Evolutionary conservation across 1,284 basidiomycete species (phyloP).

Genomic region (Apiotrichum veenhuisii): DNA sequence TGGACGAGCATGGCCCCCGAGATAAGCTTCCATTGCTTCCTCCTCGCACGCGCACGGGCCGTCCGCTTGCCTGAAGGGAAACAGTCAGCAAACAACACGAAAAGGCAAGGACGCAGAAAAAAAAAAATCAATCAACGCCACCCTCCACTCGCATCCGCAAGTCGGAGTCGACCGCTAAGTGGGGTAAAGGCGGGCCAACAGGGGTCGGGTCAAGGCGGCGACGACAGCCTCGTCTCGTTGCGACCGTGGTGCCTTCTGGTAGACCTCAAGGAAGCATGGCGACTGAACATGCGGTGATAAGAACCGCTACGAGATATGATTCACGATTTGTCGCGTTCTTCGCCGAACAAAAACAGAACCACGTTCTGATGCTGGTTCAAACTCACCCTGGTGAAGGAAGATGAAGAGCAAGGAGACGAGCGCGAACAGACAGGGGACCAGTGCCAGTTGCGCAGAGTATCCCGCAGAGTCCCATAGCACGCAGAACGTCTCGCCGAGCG

Average conservation of each 20-base stretch:
- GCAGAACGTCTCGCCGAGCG: constrained; percentile 48
- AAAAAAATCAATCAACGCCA: background rate
- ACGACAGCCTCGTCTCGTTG: background rate
- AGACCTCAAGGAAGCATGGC: background rate
- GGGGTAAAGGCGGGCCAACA: background rate
- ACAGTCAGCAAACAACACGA: background rate
- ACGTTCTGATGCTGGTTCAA: too few relatives aligned
- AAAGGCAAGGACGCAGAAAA: background rate
- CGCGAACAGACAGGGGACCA: constrained; percentile 46
- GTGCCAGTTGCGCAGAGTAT: constrained; percentile 45
- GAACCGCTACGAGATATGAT: background rate
- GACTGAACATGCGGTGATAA: background rate
- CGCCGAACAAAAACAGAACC: background rate
- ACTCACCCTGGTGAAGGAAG: constrained; percentile 44
- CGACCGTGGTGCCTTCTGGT: background rate
- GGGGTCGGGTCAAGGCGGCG: background rate
- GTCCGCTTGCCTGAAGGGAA: constrained; percentile 34
- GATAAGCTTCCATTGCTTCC: constrained; percentile 50
- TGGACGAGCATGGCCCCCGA: constrained; percentile 47
- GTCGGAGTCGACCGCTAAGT: background rate
- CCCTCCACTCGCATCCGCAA: background rate
- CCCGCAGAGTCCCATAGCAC: constrained; percentile 44
- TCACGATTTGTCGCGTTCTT: background rate
- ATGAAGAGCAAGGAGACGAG: constrained; percentile 47
- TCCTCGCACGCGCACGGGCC: constrained; percentile 43